Percentiles rank a stretch among this genome's conserved stretches.
These are phyloP conservation scores for Astrephomene gubernaculifera DNA, from an alignment of 139 green algal species.

Conservation along the genomic window DNA sequence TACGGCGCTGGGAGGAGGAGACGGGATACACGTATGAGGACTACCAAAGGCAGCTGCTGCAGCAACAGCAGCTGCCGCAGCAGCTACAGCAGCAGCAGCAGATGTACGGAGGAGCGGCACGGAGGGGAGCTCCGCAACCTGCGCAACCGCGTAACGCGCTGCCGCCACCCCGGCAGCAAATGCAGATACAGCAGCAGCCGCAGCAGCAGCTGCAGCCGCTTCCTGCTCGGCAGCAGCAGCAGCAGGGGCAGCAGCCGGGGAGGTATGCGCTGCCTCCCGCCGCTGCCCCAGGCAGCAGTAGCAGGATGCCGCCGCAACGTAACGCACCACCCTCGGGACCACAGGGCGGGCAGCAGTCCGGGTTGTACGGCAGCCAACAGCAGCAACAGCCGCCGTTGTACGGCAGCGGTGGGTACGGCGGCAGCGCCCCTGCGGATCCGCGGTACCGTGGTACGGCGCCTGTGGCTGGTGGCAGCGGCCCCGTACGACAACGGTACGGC, in stretches of 20 bases:
- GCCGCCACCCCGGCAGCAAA: slow-evolving; percentile 8
- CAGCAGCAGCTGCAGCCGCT: not conserved
- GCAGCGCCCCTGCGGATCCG: not conserved
- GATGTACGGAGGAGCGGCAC: not conserved
- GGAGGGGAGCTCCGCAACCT: not conserved
- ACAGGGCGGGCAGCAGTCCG: not conserved
- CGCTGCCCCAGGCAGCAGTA: not conserved
- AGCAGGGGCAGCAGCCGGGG: not conserved
- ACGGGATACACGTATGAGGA: slow-evolving; percentile 63
- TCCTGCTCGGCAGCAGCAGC: not conserved
- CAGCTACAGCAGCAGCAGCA: slow-evolving; percentile 29
- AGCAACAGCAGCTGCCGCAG: slow-evolving; percentile 31
- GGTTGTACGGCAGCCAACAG: not conserved
- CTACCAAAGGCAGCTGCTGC: slow-evolving; percentile 36
- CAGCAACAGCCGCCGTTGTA: not conserved
- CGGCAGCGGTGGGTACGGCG: not conserved
- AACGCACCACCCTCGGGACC: too few species aligned
- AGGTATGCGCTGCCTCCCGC: not conserved
- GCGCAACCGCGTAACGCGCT: not conserved
- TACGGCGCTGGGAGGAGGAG: slow-evolving; percentile 66
- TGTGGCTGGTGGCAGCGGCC: too few species aligned
- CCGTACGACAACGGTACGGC: not conserved
- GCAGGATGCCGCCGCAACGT: not conserved
- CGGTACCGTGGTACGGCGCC: not conserved
- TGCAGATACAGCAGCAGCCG: not conserved